phyloP scores from a whole-genome alignment of 306 rosid genomes.

The Echinosophora koreensis region DNA sequence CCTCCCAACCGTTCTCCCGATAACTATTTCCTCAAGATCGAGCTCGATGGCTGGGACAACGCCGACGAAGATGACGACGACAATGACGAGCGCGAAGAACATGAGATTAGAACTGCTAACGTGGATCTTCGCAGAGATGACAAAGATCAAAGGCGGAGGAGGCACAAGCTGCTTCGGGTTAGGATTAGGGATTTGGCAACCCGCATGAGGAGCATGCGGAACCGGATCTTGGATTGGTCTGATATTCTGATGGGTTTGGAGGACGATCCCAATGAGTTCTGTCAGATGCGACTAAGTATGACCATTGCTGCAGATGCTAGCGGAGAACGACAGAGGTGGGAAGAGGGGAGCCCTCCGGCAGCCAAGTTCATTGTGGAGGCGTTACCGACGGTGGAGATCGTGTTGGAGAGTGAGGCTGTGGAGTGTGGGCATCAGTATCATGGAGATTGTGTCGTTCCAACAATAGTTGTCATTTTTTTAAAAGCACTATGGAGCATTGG shows the following conservation, averaged over 20 bases:
- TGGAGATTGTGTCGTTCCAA: too few species aligned
- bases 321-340: conserved; percentile 63
- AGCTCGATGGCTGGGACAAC: conserved; percentile 78
- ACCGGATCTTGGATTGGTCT: conserved; percentile 89
- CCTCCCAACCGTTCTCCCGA: conserved; percentile 57
- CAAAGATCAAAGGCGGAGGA: conserved; percentile 64
- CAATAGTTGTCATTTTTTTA: too few species aligned
- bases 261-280: conserved; percentile 78
- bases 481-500: too few species aligned
- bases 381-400: too few species aligned
- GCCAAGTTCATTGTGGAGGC: too few species aligned
- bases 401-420: too few species aligned
- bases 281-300: conserved; percentile 78
- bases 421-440: too few species aligned
- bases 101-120: conserved; percentile 53
- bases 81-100: conserved; percentile 46
- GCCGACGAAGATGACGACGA: conserved; percentile 51
- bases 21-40: conserved; percentile 75
- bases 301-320: conserved; percentile 73
- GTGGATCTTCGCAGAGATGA: conserved; percentile 63
- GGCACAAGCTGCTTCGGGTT: conserved; percentile 66
- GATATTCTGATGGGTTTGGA: conserved; percentile 85
- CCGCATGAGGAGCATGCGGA: conserved; percentile 71
- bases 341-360: too few species aligned
- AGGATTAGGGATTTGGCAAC: conserved; percentile 76